Evolutionary conservation across 208 protist genomes (phyloP).

Genomic region (Wallacemonas rigidus): DNA sequence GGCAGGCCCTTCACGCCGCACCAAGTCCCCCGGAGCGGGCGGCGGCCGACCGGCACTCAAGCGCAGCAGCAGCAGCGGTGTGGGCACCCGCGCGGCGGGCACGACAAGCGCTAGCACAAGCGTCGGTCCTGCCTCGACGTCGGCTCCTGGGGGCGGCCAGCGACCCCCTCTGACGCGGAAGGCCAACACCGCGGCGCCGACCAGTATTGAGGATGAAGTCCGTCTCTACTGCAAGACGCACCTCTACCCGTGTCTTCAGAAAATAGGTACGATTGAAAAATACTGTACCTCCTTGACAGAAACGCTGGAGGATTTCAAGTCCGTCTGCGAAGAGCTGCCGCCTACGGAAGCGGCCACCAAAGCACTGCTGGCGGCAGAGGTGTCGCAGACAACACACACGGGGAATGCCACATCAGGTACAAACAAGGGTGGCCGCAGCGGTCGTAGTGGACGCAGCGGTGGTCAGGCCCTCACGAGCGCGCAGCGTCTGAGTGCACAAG

Average conservation of each 20-base stretch:
- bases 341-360: not conserved
- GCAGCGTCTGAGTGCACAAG: not conserved
- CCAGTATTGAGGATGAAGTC: slow-evolving; percentile 31
- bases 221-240: slow-evolving; percentile 59
- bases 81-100: not conserved
- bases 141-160: slow-evolving; percentile 9
- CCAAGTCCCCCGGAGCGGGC: slow-evolving; percentile 23
- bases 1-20: slow-evolving; percentile 5
- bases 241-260: slow-evolving; percentile 48
- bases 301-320: slow-evolving; percentile 45
- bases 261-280: slow-evolving; percentile 52
- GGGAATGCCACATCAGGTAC: not conserved
- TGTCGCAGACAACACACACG: not conserved
- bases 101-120: slow-evolving; percentile 32
- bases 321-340: slow-evolving; percentile 12
- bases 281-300: slow-evolving; percentile 38
- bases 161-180: slow-evolving; percentile 15
- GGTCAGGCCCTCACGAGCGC: not conserved
- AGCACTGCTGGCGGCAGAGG: not conserved
- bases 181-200: not conserved
- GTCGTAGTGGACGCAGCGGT: not conserved
- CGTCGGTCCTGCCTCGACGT: not conserved
- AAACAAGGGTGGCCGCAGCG: not conserved
- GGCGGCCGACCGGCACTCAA: slow-evolving; percentile 10
- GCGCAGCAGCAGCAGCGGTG: slow-evolving; percentile 28